Percentiles rank a stretch among this genome's conserved stretches.
Evolutionary conservation across 768 basidiomycete genomes (phyloP).

Genomic region (Megacollybia marginata): DNA sequence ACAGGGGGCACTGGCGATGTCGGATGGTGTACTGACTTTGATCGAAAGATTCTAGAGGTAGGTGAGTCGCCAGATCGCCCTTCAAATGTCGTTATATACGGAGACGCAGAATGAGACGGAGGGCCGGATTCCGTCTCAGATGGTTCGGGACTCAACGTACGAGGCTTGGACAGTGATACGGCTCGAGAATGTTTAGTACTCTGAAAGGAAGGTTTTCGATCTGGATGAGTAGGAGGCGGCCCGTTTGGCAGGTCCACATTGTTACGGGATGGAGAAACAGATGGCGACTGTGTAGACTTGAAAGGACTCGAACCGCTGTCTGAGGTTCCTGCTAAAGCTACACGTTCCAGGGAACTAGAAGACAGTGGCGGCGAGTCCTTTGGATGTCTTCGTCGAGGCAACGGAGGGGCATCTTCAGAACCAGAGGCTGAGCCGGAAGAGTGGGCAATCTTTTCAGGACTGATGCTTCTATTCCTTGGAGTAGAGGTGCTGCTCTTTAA

Average conservation of each 20-base stretch:
- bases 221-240: conserved; percentile 10
- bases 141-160: not conserved
- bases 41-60: conserved; percentile 37
- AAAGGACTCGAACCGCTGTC: conserved; percentile 8
- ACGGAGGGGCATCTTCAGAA: conserved; percentile 5
- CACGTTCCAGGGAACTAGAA: conserved; percentile 37
- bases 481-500: conserved; percentile 42
- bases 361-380: conserved; percentile 33
- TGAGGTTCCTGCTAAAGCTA: conserved; percentile 28
- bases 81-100: conserved; percentile 9
- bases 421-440: conserved; percentile 5
- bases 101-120: conserved; percentile 15
- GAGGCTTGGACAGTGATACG: conserved; percentile 3
- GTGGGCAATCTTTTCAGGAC: conserved; percentile 15
- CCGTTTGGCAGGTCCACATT: conserved; percentile 15
- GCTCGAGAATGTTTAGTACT: conserved; percentile 1
- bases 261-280: conserved; percentile 21
- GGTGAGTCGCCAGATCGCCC: conserved; percentile 15
- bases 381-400: conserved; percentile 6
- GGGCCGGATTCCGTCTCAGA: conserved; percentile 8
- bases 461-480: conserved; percentile 22
- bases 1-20: conserved; percentile 28
- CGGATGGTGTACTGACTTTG: conserved; percentile 47
- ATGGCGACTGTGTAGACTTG: conserved; percentile 16
- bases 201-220: conserved; percentile 4